These are phyloP conservation scores for Kuraishia capsulata DNA, from an alignment of 805 yeast species.

Conservation along the genomic window DNA sequence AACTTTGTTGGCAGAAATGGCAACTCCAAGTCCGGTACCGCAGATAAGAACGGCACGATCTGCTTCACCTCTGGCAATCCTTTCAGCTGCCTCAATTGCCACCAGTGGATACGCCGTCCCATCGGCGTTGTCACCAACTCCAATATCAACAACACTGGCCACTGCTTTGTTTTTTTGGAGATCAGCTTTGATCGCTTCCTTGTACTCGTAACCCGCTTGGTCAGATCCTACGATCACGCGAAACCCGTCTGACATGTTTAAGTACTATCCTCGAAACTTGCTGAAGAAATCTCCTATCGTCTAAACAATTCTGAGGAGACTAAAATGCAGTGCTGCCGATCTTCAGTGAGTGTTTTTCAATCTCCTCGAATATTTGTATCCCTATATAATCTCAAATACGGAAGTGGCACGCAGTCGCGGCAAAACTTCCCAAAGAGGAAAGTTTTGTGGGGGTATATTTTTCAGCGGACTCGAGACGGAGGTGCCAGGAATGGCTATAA, in stretches of 20 bases:
- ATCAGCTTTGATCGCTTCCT: conserved; percentile 26
- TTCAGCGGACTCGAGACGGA: too few species aligned
- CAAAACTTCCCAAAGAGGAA: background rate
- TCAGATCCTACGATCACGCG: conserved; percentile 30
- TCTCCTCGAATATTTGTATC: too few species aligned
- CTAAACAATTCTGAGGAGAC: too few species aligned
- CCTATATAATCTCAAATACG: too few species aligned
- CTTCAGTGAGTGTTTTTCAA: too few species aligned
- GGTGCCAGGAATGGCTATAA: too few species aligned
- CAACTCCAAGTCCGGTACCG: conserved; percentile 43
- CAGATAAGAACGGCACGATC: conserved; percentile 37
- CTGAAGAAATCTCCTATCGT: too few species aligned
- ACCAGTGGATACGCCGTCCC: conserved; percentile 31
- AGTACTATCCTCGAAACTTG: too few species aligned
- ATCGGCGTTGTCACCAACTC: conserved; percentile 24
- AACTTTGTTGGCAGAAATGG: conserved; percentile 37
- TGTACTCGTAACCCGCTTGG: conserved; percentile 35
- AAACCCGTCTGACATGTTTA: conserved; percentile 7
- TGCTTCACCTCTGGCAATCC: conserved; percentile 28
- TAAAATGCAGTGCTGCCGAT: too few species aligned
- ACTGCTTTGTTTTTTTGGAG: conserved; percentile 21
- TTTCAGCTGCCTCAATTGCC: conserved; percentile 33
- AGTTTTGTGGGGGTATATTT: background rate
- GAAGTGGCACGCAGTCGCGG: too few species aligned
- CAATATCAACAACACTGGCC: conserved; percentile 27